Conservation (phyloP, 176 grass and related monocot genomes). For the Bromus sterilis region DNA sequence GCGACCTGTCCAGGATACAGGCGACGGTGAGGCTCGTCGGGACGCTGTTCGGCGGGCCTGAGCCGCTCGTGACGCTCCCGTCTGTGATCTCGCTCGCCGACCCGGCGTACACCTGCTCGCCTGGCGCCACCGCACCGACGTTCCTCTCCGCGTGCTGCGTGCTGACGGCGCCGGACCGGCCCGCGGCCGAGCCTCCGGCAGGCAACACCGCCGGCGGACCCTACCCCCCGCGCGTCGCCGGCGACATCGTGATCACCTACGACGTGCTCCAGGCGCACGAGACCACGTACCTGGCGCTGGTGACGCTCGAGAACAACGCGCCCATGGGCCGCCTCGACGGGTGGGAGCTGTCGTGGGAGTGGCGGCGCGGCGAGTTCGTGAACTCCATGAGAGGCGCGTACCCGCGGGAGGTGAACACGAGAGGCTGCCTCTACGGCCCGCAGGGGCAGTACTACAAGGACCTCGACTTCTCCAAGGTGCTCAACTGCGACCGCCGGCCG, state of each 20-base stretch:
- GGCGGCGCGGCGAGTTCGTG: slow-evolving; percentile 60
- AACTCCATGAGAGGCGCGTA: slow-evolving; percentile 61
- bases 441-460: slow-evolving; percentile 46
- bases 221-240: slow-evolving; percentile 31
- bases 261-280: slow-evolving; percentile 55
- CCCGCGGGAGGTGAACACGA: slow-evolving; percentile 19
- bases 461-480: slow-evolving; percentile 65
- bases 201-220: not conserved
- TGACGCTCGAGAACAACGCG: slow-evolving; percentile 61
- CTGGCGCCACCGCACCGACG: not conserved
- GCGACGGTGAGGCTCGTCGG: slow-evolving; percentile 38
- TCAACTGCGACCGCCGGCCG: slow-evolving; percentile 51
- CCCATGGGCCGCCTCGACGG: slow-evolving; percentile 54
- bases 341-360: slow-evolving; percentile 68
- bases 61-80: slow-evolving; percentile 35
- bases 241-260: slow-evolving; percentile 68
- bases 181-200: not conserved
- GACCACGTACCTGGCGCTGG: slow-evolving; percentile 48
- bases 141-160: slow-evolving; percentile 45
- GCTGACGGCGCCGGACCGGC: not conserved
- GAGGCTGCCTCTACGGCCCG: slow-evolving; percentile 50
- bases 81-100: slow-evolving; percentile 42
- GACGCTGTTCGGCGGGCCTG: slow-evolving; percentile 48
- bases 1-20: slow-evolving; percentile 30
- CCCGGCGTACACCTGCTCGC: slow-evolving; percentile 46